These are phyloP conservation scores for Medicago truncatula DNA, from an alignment of 306 rosid genomes.

Conservation along the genomic window DNA sequence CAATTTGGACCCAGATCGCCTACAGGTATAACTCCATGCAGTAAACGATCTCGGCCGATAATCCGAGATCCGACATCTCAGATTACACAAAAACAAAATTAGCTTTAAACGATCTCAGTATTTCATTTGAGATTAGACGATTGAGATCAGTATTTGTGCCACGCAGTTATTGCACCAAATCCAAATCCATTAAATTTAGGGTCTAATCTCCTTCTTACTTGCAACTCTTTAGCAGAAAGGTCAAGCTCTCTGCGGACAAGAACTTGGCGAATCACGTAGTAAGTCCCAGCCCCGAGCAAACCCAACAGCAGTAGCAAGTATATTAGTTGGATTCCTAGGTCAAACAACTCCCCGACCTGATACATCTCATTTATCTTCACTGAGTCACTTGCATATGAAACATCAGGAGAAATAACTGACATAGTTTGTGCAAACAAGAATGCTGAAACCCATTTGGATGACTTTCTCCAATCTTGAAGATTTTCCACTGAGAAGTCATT, in stretches of 20 bases:
- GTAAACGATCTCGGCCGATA: no score
- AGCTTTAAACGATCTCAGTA: no score
- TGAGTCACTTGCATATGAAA: conserved; percentile 64
- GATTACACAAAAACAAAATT: no score
- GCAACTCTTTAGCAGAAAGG: conserved; percentile 98
- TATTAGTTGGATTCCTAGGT: conserved; percentile 86
- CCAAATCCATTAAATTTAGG: conserved; percentile 19
- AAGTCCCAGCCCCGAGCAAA: conserved; percentile 85
- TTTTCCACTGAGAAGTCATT: conserved; percentile 44
- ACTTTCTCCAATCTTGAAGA: conserved; percentile 50
- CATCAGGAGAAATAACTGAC: conserved; percentile 61
- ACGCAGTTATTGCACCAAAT: no score
- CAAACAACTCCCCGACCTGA: conserved; percentile 84
- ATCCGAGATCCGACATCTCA: no score
- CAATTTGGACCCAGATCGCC: background rate
- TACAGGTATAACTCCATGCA: no score
- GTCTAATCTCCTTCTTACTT: conserved; percentile 54
- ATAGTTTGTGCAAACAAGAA: conserved; percentile 65
- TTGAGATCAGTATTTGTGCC: no score
- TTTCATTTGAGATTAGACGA: no score
- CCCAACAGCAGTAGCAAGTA: conserved; percentile 73
- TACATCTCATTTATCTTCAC: conserved; percentile 62
- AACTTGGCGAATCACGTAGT: conserved; percentile 90
- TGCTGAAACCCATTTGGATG: conserved; percentile 55
- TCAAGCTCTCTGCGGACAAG: conserved; percentile 98